A percentile compares a stretch with the other conserved stretches of the same genome.
These are phyloP conservation scores for Colletotrichum caudatum DNA, from an alignment of 2,329 filamentous ascomycete species.

Conservation along the genomic window DNA sequence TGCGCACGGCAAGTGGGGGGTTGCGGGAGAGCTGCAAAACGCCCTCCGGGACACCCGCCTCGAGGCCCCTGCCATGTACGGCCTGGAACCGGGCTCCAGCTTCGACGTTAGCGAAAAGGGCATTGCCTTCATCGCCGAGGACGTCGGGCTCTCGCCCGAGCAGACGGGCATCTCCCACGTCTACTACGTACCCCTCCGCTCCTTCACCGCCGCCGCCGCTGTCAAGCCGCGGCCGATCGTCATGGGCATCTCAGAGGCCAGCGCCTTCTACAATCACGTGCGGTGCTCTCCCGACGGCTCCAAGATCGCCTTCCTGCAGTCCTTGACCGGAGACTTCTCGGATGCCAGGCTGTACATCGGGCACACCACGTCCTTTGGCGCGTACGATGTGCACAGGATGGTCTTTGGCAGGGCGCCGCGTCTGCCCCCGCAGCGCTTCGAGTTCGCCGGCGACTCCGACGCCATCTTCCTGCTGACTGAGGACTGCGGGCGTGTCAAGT, in stretches of 20 bases:
- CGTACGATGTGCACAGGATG: conserved; percentile 48
- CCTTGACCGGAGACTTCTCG: conserved; percentile 43
- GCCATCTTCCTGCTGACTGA: conserved; percentile 51
- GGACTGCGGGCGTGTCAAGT: conserved; percentile 49
- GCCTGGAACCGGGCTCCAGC: conserved; percentile 31
- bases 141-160: conserved; percentile 38
- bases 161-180: conserved; percentile 41
- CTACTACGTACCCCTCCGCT: conserved; percentile 51
- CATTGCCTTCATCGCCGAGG: conserved; percentile 50
- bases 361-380: conserved; percentile 46
- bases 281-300: conserved; percentile 54
- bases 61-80: conserved; percentile 50
- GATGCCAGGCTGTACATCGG: conserved; percentile 50
- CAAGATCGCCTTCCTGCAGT: conserved; percentile 52
- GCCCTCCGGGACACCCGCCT: conserved; percentile 49
- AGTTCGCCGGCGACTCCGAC: conserved; percentile 51
- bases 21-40: conserved; percentile 50
- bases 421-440: conserved; percentile 49
- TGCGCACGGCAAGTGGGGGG: conserved; percentile 48
- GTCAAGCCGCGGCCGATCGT: conserved; percentile 46
- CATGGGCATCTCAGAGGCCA: conserved; percentile 38
- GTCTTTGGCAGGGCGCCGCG: conserved; percentile 46
- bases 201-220: conserved; percentile 46
- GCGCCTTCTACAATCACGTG: conserved; percentile 45
- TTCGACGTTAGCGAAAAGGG: conserved; percentile 53